Evolutionary conservation across 257 asterid genomes (phyloP).

Genomic region (Solanum sejunctum): DNA sequence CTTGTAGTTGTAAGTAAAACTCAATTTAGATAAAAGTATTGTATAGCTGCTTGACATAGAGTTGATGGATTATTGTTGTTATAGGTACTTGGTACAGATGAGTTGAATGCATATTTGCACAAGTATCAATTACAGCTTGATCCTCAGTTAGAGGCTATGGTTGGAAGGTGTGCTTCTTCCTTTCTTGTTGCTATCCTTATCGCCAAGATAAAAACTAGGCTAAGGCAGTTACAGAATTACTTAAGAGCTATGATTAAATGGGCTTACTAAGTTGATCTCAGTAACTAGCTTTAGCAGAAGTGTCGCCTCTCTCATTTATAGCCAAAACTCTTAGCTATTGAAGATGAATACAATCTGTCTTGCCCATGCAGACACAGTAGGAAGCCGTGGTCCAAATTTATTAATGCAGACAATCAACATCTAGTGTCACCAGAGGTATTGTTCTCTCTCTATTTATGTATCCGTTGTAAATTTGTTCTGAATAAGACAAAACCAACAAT

Average conservation of each 20-base stretch:
- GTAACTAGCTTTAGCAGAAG: neutral
- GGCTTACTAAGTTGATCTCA: neutral
- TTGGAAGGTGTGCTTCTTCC: constrained; percentile 60
- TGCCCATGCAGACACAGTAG: constrained; percentile 60
- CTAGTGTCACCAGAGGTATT: constrained; percentile 84
- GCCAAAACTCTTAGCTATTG: neutral
- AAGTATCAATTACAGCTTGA: constrained; percentile 79
- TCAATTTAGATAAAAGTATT: neutral
- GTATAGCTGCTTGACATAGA: neutral
- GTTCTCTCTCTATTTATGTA: neutral
- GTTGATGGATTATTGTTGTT: constrained; percentile 11
- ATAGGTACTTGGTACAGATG: constrained; percentile 95
- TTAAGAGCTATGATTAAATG: neutral
- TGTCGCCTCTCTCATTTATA: neutral
- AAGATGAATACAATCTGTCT: neutral
- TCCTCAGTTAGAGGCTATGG: constrained; percentile 84
- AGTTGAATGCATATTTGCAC: constrained; percentile 81
- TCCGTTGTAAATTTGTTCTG: neutral
- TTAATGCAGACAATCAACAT: constrained; percentile 78
- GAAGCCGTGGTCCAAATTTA: constrained; percentile 88
- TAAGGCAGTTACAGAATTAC: too few species aligned
- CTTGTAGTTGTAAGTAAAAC: neutral
- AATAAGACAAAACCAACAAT: neutral
- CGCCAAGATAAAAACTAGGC: neutral
- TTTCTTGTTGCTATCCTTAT: neutral